Percentiles rank a stretch among this genome's conserved stretches.
Conservation (phyloP, 2,329 filamentous ascomycete genomes). For the Neonectria faginata region DNA sequence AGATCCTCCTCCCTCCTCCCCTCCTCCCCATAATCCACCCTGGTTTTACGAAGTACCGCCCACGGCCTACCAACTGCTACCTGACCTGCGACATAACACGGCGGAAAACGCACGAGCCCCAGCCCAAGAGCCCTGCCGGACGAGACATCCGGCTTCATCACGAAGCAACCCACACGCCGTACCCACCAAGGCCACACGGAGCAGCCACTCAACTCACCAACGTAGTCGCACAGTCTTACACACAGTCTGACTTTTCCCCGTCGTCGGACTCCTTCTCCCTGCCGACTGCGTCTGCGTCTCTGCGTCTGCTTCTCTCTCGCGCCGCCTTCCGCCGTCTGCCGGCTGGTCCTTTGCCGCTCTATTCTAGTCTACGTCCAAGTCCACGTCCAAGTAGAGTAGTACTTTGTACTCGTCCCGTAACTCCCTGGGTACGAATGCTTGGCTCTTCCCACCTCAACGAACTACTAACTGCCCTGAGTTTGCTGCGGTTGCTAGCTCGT, state of each 20-base stretch:
- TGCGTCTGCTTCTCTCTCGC: background rate
- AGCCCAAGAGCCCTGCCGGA: constrained; percentile 22
- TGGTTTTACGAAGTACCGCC: background rate
- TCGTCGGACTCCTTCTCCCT: constrained; percentile 15
- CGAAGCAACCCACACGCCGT: constrained; percentile 25
- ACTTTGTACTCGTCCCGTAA: background rate
- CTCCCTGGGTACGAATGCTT: background rate
- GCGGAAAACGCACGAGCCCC: constrained; percentile 23
- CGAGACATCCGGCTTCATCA: constrained; percentile 29
- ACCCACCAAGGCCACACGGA: constrained; percentile 9
- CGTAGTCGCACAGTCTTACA: constrained; percentile 20
- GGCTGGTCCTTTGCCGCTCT: constrained; percentile 9
- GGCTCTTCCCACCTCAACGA: constrained; percentile 1
- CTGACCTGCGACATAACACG: constrained; percentile 22
- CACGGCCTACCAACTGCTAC: background rate
- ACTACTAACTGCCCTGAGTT: background rate
- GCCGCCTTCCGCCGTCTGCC: background rate
- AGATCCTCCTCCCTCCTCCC: constrained; percentile 11
- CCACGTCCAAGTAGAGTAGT: background rate
- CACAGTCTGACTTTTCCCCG: constrained; percentile 14
- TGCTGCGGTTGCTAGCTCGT: constrained; percentile 11
- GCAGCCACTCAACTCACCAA: constrained; percentile 24
- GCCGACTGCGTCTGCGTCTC: constrained; percentile 6
- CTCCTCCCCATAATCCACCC: constrained; percentile 6
- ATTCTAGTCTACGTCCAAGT: background rate